Conservation (phyloP, 257 asterid species). For the Nicotiana tomentosiformis region DNA sequence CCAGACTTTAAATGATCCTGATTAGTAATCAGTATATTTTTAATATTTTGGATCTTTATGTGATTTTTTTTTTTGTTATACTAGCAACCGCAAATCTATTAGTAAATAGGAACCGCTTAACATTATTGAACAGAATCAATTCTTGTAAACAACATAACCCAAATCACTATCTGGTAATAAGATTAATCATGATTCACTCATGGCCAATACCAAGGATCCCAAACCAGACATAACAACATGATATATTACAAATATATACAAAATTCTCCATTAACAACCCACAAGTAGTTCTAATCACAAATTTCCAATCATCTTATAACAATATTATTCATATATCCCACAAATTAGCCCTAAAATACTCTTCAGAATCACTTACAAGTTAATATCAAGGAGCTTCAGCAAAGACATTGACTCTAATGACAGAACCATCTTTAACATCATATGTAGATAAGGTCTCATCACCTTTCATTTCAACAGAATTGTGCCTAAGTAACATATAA, state of each 20-base stretch:
- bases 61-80: no score
- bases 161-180: no score
- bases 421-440: slow-evolving; percentile 23
- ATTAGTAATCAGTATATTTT: no score
- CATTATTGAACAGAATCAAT: background rate
- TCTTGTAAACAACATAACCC: no score
- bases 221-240: background rate
- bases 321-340: background rate
- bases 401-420: slow-evolving; percentile 23
- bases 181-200: background rate
- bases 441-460: slow-evolving; percentile 21
- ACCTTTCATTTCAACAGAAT: slow-evolving; percentile 10
- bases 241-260: no score
- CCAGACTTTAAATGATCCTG: no score
- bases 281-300: no score
- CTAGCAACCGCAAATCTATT: no score
- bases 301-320: no score
- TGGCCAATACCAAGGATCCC: background rate
- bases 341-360: background rate
- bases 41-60: no score
- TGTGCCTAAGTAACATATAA: slow-evolving; percentile 17
- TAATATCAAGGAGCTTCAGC: slow-evolving; percentile 15
- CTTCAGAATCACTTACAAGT: background rate
- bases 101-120: no score
- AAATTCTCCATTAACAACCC: no score